These are phyloP conservation scores for Gnaphalium uliginosum DNA, from an alignment of 129 eudicot genomes.

Conservation along the genomic window DNA sequence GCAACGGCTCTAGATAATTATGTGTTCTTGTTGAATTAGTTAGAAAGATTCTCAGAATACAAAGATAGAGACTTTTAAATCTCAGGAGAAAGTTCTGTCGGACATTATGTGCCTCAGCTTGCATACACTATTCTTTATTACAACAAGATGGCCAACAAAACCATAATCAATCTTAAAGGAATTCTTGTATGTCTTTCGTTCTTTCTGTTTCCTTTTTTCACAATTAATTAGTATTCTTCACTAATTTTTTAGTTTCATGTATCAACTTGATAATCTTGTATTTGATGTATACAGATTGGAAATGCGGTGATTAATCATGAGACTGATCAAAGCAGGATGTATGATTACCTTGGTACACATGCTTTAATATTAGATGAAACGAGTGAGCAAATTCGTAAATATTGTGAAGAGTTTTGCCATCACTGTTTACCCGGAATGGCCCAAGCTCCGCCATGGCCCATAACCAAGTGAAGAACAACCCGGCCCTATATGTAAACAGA, in stretches of 20 bases:
- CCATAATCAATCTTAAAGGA: conserved; percentile 77
- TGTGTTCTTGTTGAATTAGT: conserved; percentile 71
- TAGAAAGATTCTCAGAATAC: conserved; percentile 70
- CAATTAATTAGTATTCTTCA: neutral
- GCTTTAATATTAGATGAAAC: conserved; percentile 68
- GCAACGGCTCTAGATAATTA: conserved; percentile 56
- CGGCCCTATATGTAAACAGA: no score
- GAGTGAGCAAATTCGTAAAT: conserved; percentile 30
- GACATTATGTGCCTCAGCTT: conserved; percentile 92
- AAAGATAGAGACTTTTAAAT: conserved; percentile 57
- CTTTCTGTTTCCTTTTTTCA: no score
- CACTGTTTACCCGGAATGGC: no score
- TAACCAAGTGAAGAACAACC: no score
- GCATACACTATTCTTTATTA: conserved; percentile 64
- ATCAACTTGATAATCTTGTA: neutral
- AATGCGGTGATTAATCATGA: conserved; percentile 78
- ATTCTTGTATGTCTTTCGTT: conserved; percentile 50
- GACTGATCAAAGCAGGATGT: conserved; percentile 68
- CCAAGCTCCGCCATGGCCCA: no score
- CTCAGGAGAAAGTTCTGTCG: conserved; percentile 61
- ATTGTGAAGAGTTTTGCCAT: conserved; percentile 54
- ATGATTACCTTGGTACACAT: conserved; percentile 61
- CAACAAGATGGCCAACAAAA: conserved; percentile 51
- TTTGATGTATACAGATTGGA: conserved; percentile 61
- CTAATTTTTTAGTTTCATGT: neutral